Base-by-base conservation (phyloP, 1,139 yeast genomes). In the Hyphopichia fennica region DNA sequence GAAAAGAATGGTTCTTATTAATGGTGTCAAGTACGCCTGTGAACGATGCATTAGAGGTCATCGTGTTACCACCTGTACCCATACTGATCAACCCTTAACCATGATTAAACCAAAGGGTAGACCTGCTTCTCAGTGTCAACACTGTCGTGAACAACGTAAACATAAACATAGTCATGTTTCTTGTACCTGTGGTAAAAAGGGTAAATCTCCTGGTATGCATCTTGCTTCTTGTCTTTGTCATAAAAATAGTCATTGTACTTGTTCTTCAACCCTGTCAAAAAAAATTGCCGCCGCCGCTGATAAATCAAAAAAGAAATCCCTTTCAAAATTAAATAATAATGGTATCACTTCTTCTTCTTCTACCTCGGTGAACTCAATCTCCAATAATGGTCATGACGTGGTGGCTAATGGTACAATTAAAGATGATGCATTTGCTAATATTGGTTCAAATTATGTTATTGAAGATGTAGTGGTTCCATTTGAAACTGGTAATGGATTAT, bases 71-170 rank as follows among this genome's bases (percentile, higher is more conserved):
- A 82, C 96, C 5, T 93, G 99, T 64, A 83, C 85, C 41, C 99
- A 93, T 61, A 83, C 93, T 1, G 96, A 93, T 53, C 89, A 87
- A 58, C 96, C 95, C 3, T 69, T 93, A 50, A 84, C 88, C 58
- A 85, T 86, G 88, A 91, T 93, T 62, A 91, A 91, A 60, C 96
- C 96, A 11, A 93, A 91, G 60, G 99, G 99, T 4, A 74, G 99
- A 42, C 99, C 99, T 1, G 82, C 96, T 0, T 84, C 96, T 3
- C 96, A 90, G 59, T 91, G 98, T 56, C 74, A 77, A 35, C 96
- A 87, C 58, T 91, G 98, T 60, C 82, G 93, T 46, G 93, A 86
- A 44, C 81, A 83, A 54, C 73, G 96, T 35, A 86, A 84, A 58
- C 61, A 73, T 46, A 85, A 84, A 52, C 81, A 84, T 51, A 68